Base-by-base conservation (phyloP, 1,284 basidiomycete genomes). In the Leccinum fallax region DNA sequence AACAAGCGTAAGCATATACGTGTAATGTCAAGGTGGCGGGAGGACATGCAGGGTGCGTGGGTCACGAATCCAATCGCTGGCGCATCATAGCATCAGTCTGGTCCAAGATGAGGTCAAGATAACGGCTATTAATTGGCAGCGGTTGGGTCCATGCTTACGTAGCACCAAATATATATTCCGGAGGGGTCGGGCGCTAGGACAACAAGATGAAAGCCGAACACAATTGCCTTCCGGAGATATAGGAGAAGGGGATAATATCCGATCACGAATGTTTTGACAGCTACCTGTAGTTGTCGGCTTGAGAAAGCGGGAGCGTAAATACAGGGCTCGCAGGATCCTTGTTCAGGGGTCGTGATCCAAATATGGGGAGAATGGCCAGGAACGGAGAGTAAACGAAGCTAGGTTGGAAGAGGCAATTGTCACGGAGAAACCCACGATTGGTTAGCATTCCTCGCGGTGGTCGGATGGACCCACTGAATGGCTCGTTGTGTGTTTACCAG, bases 1-100 rank as follows among this genome's bases (percentile, higher is more conserved):
- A 66, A 54, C 40, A 36, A 66, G 40, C 30, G 13, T 21, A 36
- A 9, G 16, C 16, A 51, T 16, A 21, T 46, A 46, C 43, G 43
- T 36, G 38, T 49, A 46, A 46, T 60, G 54, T 55, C 52, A 55
- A 56, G 48, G 67, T 70, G 67, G 67, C 70, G 66, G 53, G 8
- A 49, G 24, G 57, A 40, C 32, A 21, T 55, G 7, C 57, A 60
- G 66, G 63, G 68, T 57, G 51, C 4, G 54, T 38, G 36, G 28
- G 63, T 38, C 32, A 49, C 32, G 11, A 40, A 46, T 21, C 36
- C 3, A 19, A 55, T 51, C 38, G 30, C 28, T 19, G 16, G 9
- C 38, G 38, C 10, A 3, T 15, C 21, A 16, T 51, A 26, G 49
- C 46, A 21, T 48, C 46, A 53, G 26, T 28, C 26, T 10, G 49